Evolutionary conservation across 345 rosid genomes (phyloP).

Genomic region (Raphanus sativus): DNA sequence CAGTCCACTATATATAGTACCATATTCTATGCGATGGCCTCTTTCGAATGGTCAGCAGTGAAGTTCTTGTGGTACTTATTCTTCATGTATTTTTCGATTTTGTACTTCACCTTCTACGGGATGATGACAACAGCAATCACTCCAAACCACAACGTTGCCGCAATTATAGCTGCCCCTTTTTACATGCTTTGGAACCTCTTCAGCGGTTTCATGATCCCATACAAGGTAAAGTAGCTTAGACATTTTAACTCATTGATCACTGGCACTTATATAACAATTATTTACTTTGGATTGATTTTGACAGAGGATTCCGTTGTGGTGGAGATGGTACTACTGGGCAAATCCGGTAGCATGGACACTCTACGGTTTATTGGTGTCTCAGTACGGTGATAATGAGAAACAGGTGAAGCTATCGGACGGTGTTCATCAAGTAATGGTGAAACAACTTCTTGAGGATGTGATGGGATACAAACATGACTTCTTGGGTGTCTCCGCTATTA

Average conservation of each 20-base stretch:
- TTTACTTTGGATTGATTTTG: background rate
- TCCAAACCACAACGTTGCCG: constrained; percentile 90
- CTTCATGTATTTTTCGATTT: constrained; percentile 87
- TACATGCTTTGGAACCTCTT: constrained; percentile 99
- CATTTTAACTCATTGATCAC: background rate
- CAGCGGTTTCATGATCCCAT: constrained; percentile 93
- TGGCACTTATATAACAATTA: too few relatives aligned
- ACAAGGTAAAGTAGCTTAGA: constrained; percentile 55
- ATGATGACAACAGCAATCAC: constrained; percentile 99
- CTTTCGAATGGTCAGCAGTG: constrained; percentile 75
- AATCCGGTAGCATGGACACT: constrained; percentile 93
- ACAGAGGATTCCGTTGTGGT: constrained; percentile 95
- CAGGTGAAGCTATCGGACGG: constrained; percentile 67
- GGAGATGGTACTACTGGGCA: constrained; percentile 99
- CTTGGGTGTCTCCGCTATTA: constrained; percentile 62
- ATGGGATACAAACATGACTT: constrained; percentile 83
- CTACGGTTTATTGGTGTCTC: constrained; percentile 82
- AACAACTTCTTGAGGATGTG: constrained; percentile 49
- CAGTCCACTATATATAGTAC: constrained; percentile 71
- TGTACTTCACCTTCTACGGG: constrained; percentile 93
- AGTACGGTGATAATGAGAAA: constrained; percentile 59
- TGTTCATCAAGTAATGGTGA: constrained; percentile 46
- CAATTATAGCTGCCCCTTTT: constrained; percentile 87
- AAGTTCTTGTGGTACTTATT: constrained; percentile 89
- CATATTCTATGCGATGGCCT: constrained; percentile 85